Base-by-base conservation (phyloP, 1,284 basidiomycete genomes). In the Leccinum subrobustum region DNA sequence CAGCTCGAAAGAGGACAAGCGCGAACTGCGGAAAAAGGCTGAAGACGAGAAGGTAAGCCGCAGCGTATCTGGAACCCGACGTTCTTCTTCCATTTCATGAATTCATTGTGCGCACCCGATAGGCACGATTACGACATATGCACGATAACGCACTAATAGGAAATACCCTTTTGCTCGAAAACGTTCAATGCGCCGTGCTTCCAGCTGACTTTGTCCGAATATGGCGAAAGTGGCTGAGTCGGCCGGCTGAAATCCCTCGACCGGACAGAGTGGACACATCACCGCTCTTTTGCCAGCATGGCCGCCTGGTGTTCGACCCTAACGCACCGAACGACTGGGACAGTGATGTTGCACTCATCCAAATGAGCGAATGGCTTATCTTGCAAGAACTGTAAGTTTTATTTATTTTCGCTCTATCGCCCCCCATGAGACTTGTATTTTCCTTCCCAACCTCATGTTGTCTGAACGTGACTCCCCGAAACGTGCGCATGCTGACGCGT, bases 41-140 rank as follows among this genome's bases (percentile, higher is more conserved):
- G 87, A 89, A 67, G 84, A 87, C 27, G 91, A 93, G 74, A 92
- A 90, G 84, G 91, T 88, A 59, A 56, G 62, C 18, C 57, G 16
- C 29, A 44, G 50, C 58, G 33, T 42, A 52, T 55, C 56, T 44
- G 27, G 25, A 37, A 25, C 54, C 35, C n/a, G 18, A 37, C 29
- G 37, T 25, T n/a, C 51, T 57, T 25, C 54, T 44, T 60, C 57
- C 58, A 63, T 65, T 60, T 57, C 14, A 52, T 48, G 55, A 60
- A 58, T 58, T 61, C 63, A 64, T 64, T 66, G 59, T 56, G 44
- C 27, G 58, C 47, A 54, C 37, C 61, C 52, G 61, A 61, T 62
- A 89, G 88, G 82, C 81, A 33, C 81, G 76, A 67, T 76, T 91
- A 58, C 84, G 81, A 64, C 78, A 83, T 64, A 82, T 89, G 78